phyloP scores from a whole-genome alignment of 192 early-diverging fungal genomes.

The Coemansia sp. region DNA sequence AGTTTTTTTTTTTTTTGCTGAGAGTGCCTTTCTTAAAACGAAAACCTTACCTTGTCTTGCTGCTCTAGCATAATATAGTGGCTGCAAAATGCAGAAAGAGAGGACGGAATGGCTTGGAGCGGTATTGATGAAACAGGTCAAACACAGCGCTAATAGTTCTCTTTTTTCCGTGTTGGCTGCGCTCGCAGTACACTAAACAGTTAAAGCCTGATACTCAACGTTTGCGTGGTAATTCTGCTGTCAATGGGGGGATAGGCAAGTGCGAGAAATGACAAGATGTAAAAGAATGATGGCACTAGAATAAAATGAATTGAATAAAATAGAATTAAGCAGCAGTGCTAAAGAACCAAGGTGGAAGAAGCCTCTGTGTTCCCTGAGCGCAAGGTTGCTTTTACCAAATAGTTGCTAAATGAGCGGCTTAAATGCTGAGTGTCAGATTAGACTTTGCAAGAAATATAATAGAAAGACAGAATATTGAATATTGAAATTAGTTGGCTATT shows the following conservation, averaged over 20 bases:
- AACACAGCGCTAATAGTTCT: conserved; percentile 1
- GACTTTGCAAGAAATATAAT: not conserved
- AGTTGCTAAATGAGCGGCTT: not conserved
- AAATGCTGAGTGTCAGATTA: not conserved
- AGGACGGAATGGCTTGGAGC: not conserved
- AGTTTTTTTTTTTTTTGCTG: not conserved
- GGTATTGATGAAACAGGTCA: conserved; percentile 2
- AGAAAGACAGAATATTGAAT: not conserved
- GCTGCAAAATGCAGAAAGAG: not conserved
- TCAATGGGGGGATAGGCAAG: not conserved
- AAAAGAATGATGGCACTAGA: not conserved
- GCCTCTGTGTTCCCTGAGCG: not conserved
- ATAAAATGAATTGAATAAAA: not conserved
- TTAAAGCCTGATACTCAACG: not conserved
- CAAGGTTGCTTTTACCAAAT: not conserved
- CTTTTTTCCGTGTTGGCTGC: not conserved
- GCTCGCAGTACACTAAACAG: not conserved
- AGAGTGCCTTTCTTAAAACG: conserved; percentile 5
- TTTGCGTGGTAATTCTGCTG: not conserved
- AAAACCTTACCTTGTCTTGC: conserved; percentile 35
- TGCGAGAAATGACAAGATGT: not conserved
- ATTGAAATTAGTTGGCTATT: not conserved
- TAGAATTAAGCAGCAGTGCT: not conserved
- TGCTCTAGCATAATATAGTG: conserved; percentile 39
- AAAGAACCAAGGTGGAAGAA: not conserved